These are phyloP conservation scores for Psidium friedrichsthalianum DNA, from an alignment of 345 rosid genomes.

Conservation along the genomic window DNA sequence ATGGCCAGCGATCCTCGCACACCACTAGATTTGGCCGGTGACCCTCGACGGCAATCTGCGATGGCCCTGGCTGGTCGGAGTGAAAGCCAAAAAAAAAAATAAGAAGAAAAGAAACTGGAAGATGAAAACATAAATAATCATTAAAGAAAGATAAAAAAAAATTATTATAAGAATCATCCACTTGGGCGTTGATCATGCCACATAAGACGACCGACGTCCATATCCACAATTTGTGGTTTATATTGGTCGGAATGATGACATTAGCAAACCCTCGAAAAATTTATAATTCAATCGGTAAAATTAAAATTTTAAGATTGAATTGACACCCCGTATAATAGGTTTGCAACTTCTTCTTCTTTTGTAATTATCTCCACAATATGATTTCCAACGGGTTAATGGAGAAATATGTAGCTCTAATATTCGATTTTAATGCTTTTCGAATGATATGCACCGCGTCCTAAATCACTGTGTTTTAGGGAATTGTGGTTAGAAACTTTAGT, in stretches of 20 bases:
- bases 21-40: not conserved
- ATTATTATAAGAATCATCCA: not conserved
- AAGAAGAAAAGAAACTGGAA: not conserved
- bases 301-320: no score
- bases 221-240: rapidly evolving
- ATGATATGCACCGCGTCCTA: not conserved
- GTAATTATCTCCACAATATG: not conserved
- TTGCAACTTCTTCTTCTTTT: not conserved
- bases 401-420: not conserved
- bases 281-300: not conserved
- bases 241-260: rapidly evolving
- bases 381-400: not conserved
- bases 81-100: not conserved
- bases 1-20: not conserved
- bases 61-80: not conserved
- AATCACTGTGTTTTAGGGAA: not conserved
- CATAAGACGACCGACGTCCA: rapidly evolving
- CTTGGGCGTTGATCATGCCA: rapidly evolving
- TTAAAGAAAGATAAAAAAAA: not conserved
- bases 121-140: not conserved
- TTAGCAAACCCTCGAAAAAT: not conserved
- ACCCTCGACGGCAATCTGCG: rapidly evolving
- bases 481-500: not conserved
- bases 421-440: not conserved
- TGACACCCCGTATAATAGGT: rapidly evolving